Evolutionary conservation across 371 early-diverging fungal species (phyloP).

Genomic region (Mortierella sp.): DNA sequence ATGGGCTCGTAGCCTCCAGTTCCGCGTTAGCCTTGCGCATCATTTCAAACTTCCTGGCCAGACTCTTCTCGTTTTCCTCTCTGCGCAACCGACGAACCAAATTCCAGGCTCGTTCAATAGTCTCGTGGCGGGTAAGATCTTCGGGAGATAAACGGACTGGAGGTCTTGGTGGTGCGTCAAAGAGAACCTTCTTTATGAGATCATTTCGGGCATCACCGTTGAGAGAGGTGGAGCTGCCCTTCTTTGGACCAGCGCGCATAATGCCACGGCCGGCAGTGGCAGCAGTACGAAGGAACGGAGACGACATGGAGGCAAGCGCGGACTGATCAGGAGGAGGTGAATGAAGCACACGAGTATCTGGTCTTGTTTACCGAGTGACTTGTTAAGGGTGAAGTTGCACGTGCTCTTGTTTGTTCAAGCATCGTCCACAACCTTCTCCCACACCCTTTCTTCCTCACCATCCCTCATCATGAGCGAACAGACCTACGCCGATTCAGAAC

Average conservation of each 20-base stretch:
- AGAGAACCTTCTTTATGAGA: slow-evolving; percentile 77
- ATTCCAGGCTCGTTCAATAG: slow-evolving; percentile 82
- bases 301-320: slow-evolving; percentile 26
- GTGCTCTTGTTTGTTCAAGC: not conserved
- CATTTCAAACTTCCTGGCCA: slow-evolving; percentile 76
- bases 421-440: not conserved
- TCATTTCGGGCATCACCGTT: slow-evolving; percentile 75
- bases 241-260: slow-evolving; percentile 39
- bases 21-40: slow-evolving; percentile 79
- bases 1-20: slow-evolving; percentile 71
- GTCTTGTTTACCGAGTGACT: not conserved
- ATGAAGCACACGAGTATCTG: slow-evolving; percentile 5
- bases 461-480: slow-evolving; percentile 36
- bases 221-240: slow-evolving; percentile 43
- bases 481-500: slow-evolving; percentile 26
- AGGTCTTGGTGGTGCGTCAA: slow-evolving; percentile 67
- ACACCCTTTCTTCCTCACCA: not conserved
- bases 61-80: slow-evolving; percentile 63
- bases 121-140: slow-evolving; percentile 72
- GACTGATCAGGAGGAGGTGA: too few relatives aligned
- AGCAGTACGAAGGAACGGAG: slow-evolving; percentile 41
- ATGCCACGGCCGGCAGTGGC: slow-evolving; percentile 25
- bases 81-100: slow-evolving; percentile 69
- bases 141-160: slow-evolving; percentile 58
- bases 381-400: not conserved